These are phyloP conservation scores for Calophaca sinica DNA, from an alignment of 306 rosid genomes.

Conservation along the genomic window DNA sequence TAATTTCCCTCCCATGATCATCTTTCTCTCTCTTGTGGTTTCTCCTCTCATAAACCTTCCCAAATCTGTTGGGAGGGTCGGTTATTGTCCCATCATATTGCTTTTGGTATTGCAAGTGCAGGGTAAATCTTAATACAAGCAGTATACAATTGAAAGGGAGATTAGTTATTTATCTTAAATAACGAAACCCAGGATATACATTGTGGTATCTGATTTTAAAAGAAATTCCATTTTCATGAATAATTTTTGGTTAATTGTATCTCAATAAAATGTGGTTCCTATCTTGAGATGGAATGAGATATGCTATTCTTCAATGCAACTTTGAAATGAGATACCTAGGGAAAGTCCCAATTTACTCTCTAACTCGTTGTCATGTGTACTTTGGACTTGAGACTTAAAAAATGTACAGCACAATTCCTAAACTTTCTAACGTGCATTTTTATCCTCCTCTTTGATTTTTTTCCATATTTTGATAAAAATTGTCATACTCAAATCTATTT, in stretches of 20 bases:
- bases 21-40: no score
- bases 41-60: no score
- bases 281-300: conserved; percentile 37
- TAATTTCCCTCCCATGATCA: no score
- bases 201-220: not conserved
- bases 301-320: conserved; percentile 4
- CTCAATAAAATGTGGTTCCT: conserved; percentile 3
- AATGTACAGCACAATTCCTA: not conserved
- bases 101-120: not conserved
- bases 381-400: not conserved
- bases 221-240: not conserved
- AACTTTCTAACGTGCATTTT: not conserved
- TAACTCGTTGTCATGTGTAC: not conserved
- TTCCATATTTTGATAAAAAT: no score
- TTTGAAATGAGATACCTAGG: not conserved
- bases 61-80: no score
- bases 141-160: conserved; percentile 29
- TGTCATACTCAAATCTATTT: not conserved
- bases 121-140: not conserved
- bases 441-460: not conserved
- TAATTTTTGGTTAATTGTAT: not conserved
- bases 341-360: not conserved
- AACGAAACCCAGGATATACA: not conserved
- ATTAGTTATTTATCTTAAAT: not conserved
- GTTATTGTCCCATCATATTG: no score